Conservation (phyloP, 257 asterid species). For the Jaltomata sinuosa region DNA sequence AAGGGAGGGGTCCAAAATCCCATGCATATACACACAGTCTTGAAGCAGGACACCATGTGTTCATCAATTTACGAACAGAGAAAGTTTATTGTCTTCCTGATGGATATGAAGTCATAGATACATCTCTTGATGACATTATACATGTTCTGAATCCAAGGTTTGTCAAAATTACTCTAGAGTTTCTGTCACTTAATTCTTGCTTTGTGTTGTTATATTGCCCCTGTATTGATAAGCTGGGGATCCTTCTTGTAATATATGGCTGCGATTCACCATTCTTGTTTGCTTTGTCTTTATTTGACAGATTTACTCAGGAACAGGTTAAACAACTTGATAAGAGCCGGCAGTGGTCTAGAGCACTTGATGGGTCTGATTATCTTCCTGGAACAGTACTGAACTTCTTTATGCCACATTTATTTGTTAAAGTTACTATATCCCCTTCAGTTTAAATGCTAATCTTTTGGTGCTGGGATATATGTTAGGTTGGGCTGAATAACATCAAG, state of each 20-base stretch:
- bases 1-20: conserved; percentile 94
- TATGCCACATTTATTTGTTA: background rate
- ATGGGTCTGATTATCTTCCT: conserved; percentile 98
- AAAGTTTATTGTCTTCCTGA: conserved; percentile 97
- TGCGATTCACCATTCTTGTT: background rate
- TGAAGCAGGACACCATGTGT: conserved; percentile 96
- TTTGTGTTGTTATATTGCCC: background rate
- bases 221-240: background rate
- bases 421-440: background rate
- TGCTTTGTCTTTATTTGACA: conserved; percentile 10
- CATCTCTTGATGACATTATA: conserved; percentile 89
- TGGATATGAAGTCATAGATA: conserved; percentile 91
- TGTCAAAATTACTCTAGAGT: background rate
- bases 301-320: conserved; percentile 81
- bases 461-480: conserved; percentile 34
- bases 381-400: conserved; percentile 62
- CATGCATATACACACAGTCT: conserved; percentile 98
- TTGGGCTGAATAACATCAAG: conserved; percentile 92
- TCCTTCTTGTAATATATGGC: background rate
- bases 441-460: background rate
- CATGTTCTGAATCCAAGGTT: conserved; percentile 92
- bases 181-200: background rate
- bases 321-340: conserved; percentile 60
- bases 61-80: conserved; percentile 87
- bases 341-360: conserved; percentile 98